Evolutionary conservation across 2,329 filamentous ascomycete genomes (phyloP).

Genomic region (Lachnellula occidentalis): DNA sequence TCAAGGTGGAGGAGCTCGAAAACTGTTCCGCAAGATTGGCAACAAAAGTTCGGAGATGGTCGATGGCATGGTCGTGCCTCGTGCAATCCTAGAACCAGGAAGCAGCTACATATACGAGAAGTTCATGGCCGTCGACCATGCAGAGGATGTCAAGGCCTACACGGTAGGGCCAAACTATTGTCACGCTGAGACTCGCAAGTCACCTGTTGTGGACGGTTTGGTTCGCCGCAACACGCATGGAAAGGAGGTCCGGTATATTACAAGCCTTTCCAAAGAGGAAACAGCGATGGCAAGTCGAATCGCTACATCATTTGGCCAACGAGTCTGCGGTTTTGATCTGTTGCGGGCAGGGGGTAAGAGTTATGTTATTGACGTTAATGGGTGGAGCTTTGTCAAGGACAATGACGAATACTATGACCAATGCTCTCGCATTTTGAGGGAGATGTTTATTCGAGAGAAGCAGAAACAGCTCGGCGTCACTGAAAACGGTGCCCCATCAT

Average conservation of each 20-base stretch:
- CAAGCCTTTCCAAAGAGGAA: conserved; percentile 73
- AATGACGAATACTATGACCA: conserved; percentile 98
- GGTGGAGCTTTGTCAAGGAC: conserved; percentile 99
- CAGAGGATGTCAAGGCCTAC: conserved; percentile 97
- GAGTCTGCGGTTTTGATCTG: conserved; percentile 93
- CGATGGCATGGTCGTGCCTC: conserved; percentile 66
- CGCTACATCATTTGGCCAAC: conserved; percentile 84
- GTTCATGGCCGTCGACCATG: conserved; percentile 93
- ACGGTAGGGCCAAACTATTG: conserved; percentile 91
- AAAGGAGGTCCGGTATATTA: conserved; percentile 95
- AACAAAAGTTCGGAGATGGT: conserved; percentile 99
- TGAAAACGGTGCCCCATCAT: conserved; percentile 33
- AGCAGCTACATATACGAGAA: conserved; percentile 96
- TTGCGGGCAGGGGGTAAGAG: conserved; percentile 83
- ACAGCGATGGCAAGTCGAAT: conserved; percentile 84
- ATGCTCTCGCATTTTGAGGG: conserved; percentile 76
- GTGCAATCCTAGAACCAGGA: conserved; percentile 72
- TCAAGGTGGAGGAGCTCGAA: conserved; percentile 80
- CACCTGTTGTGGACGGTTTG: conserved; percentile 91
- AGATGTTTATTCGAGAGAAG: conserved; percentile 82
- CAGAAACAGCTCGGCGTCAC: conserved; percentile 46
- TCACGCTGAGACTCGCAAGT: conserved; percentile 95
- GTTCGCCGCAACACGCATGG: conserved; percentile 95
- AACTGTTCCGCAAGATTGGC: conserved; percentile 93
- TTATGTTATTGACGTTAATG: conserved; percentile 98